Evolutionary conservation across 83 land plant genomes (phyloP), one percentile per base, ranked within the genome.

Genomic region (Picea engelmannii): DNA sequence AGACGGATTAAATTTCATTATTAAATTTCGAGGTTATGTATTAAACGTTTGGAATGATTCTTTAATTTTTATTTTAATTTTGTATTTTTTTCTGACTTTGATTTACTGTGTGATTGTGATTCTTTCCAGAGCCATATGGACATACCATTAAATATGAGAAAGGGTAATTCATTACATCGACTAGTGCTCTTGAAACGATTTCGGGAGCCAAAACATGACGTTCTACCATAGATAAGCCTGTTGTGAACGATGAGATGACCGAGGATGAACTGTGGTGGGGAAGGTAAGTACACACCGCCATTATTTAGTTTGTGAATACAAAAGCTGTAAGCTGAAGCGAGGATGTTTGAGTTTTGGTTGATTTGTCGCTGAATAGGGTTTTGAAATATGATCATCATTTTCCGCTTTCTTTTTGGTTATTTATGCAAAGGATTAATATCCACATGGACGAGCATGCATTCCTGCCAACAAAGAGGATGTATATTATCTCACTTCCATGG

Each of bases 381-480:
- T 67, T 83, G 9, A 83, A 21, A 55, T 3, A 31, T 66, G 17
- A 4, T 20, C 23, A 52, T 83, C 2, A 4, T 60, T 8, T 25
- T 83, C n/a, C 8, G 2, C 13, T 31, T 1, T 55, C 5, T 55
- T 55, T 55, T 55, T 44, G 58, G 58, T 55, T n/a, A n/a, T n/a
- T n/a, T n/a, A n/a, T n/a, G n/a, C n/a, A n/a, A n/a, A 83, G 97
- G 97, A 9, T 93, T 0, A 95, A 95, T 79, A 95, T 95, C 52
- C 96, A 95, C 81, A 95, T 93, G 96, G 97, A 95, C 76, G 95
- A 89, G 86, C 92, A 95, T 16, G 93, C 96, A 0, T 95, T 95
- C 83, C 15, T 95, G 87, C 91, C 5, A 95, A 95, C 88, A 81
- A 94, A 67, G 94, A 95, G 79, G 97, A 96, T 17, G 97, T 95